Conservation (phyloP, 257 asterid species). For the Cinchona pubescens region DNA sequence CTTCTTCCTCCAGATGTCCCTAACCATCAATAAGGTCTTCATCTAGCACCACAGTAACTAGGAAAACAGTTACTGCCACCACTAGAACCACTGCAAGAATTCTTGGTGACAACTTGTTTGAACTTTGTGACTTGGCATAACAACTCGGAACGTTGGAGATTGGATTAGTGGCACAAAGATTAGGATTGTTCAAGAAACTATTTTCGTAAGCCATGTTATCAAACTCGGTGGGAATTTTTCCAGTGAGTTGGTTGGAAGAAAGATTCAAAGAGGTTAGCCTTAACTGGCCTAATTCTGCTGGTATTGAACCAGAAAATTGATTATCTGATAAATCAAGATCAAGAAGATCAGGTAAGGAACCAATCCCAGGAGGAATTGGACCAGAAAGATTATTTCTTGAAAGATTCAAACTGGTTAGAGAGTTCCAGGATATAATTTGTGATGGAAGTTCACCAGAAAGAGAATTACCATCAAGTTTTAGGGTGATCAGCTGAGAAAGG, state of each 20-base stretch:
- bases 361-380: conserved; percentile 46
- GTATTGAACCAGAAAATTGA: conserved; percentile 61
- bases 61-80: conserved; percentile 33
- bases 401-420: conserved; percentile 48
- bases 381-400: conserved; percentile 63
- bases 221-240: conserved; percentile 58
- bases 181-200: conserved; percentile 62
- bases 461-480: conserved; percentile 64
- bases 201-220: conserved; percentile 63
- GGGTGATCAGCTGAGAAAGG: conserved; percentile 44
- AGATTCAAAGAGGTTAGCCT: conserved; percentile 59
- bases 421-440: conserved; percentile 60
- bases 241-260: conserved; percentile 61
- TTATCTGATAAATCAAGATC: conserved; percentile 64
- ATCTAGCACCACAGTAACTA: conserved; percentile 25
- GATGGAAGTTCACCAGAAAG: conserved; percentile 64
- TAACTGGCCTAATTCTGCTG: conserved; percentile 50
- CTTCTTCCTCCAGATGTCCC: conserved; percentile 59
- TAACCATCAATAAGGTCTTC: conserved; percentile 37
- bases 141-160: conserved; percentile 46
- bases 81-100: conserved; percentile 47
- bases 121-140: conserved; percentile 15
- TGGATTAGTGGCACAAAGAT: conserved; percentile 49
- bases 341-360: conserved; percentile 57
- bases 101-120: conserved; percentile 38